Evolutionary conservation across 1,139 yeast species (phyloP).

Genomic region (Zygotorulaspora mrakii): DNA sequence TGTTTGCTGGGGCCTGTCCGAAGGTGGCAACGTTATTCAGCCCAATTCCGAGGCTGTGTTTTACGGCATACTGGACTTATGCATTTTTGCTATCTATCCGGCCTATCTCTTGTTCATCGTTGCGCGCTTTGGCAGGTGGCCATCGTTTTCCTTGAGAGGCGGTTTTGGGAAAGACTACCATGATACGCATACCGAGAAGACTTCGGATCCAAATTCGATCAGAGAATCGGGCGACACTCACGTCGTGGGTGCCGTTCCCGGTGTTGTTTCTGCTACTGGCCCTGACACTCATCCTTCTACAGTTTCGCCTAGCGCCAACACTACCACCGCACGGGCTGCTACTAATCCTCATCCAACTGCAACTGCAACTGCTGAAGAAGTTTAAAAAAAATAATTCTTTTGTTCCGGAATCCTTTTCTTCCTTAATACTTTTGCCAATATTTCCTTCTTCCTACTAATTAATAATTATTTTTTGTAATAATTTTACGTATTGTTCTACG

Average conservation of each 20-base stretch:
- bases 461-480: too few relatives aligned
- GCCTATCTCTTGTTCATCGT: conserved; percentile 20
- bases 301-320: not conserved
- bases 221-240: conserved; percentile 32
- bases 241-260: conserved; percentile 12
- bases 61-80: conserved; percentile 57
- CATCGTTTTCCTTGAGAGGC: conserved; percentile 17
- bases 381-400: too few relatives aligned
- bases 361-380: too few relatives aligned
- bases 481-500: too few relatives aligned
- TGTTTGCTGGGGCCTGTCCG: conserved; percentile 58
- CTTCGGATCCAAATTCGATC: conserved; percentile 13
- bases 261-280: conserved; percentile 4
- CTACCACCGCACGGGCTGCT: not conserved
- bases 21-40: conserved; percentile 64
- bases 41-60: conserved; percentile 67
- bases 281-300: conserved; percentile 1
- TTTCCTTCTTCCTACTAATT: too few relatives aligned
- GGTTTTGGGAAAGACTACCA: conserved; percentile 8
- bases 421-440: too few relatives aligned
- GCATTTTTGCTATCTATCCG: conserved; percentile 46
- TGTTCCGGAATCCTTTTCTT: too few relatives aligned
- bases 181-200: conserved; percentile 13
- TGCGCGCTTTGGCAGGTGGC: conserved; percentile 16
- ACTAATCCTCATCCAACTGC: too few relatives aligned